Evolutionary conservation across 257 asterid genomes (phyloP).

Genomic region (Solanum virginianum): DNA sequence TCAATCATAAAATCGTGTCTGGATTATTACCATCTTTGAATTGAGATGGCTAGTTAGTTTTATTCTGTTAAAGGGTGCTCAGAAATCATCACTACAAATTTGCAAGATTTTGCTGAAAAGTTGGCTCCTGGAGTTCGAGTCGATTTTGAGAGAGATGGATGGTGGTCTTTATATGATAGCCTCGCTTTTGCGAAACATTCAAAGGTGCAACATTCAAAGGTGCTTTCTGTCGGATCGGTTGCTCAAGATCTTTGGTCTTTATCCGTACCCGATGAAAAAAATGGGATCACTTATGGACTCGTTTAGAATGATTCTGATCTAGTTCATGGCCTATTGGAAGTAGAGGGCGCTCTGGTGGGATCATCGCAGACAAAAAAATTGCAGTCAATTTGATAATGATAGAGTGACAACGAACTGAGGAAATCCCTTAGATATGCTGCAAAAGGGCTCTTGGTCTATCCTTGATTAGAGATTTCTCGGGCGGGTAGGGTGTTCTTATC

Average conservation of each 20-base stretch:
- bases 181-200: neutral
- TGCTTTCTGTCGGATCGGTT: neutral
- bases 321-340: too few species aligned
- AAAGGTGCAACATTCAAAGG: neutral
- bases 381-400: too few species aligned
- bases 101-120: neutral
- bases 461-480: neutral
- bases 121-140: neutral
- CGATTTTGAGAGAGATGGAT: neutral
- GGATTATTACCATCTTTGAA: neutral
- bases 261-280: too few species aligned
- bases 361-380: too few species aligned
- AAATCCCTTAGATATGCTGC: too few species aligned
- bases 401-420: too few species aligned
- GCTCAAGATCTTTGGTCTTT: too few species aligned
- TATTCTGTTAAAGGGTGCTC: constrained; percentile 29
- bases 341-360: too few species aligned
- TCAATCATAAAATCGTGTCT: neutral
- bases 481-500: neutral
- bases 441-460: too few species aligned
- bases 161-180: neutral
- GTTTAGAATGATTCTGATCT: too few species aligned
- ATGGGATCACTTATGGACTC: too few species aligned
- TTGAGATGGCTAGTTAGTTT: neutral
- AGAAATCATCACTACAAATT: neutral